phyloP scores from a whole-genome alignment of 768 basidiomycete species.

The Pisolithus tinctorius region DNA sequence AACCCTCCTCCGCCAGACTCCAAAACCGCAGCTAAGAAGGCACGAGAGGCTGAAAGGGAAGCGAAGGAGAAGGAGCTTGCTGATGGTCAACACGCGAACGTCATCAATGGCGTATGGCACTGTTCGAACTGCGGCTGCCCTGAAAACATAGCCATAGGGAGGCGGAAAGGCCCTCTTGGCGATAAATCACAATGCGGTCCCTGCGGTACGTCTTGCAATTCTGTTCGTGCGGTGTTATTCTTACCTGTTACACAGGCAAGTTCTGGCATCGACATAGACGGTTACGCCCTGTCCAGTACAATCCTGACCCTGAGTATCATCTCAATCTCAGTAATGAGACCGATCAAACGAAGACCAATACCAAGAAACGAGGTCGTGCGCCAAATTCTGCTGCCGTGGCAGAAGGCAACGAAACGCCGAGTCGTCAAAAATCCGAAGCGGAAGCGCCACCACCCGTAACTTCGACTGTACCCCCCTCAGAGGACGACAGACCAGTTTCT shows the following conservation, averaged over 20 bases:
- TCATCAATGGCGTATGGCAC: constrained; percentile 86
- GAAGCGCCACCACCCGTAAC: constrained; percentile 30
- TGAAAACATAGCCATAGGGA: constrained; percentile 75
- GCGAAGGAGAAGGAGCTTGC: constrained; percentile 81
- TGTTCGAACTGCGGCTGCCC: constrained; percentile 94
- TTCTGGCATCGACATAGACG: constrained; percentile 85
- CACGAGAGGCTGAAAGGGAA: constrained; percentile 71
- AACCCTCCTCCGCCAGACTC: constrained; percentile 37
- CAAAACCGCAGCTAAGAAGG: constrained; percentile 48
- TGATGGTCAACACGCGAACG: constrained; percentile 75
- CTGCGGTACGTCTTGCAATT: constrained; percentile 53
- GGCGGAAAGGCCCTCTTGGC: constrained; percentile 85
- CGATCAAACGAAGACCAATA: constrained; percentile 45
- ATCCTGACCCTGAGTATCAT: constrained; percentile 67
- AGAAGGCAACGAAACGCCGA: constrained; percentile 50
- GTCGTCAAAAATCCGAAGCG: constrained; percentile 30
- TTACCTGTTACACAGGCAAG: constrained; percentile 56
- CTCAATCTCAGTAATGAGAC: constrained; percentile 46
- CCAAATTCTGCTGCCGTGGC: constrained; percentile 14
- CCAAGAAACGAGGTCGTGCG: constrained; percentile 42
- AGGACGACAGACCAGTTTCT: constrained; percentile 53
- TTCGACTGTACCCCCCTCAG: constrained; percentile 24
- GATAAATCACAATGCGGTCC: constrained; percentile 86
- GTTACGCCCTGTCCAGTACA: constrained; percentile 77
- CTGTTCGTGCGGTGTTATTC: background rate